Evolutionary conservation across 1,284 basidiomycete genomes (phyloP).

Genomic region (Marasmius oreades): DNA sequence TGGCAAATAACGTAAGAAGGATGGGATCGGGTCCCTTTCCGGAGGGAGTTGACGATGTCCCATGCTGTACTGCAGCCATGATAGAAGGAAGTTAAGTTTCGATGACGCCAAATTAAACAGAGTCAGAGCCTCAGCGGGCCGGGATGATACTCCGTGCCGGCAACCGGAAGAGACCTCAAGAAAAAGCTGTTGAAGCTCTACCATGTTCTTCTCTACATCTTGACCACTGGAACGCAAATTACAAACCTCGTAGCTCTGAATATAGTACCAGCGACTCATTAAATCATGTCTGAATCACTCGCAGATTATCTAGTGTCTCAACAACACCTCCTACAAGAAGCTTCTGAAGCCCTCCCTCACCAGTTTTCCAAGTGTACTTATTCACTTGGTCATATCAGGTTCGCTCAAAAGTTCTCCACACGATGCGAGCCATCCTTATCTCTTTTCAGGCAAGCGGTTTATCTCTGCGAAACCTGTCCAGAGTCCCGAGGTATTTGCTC

Average conservation of each 20-base stretch:
- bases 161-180: no score
- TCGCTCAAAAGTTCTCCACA: background rate
- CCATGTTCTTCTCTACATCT: no score
- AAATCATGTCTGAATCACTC: constrained; percentile 26
- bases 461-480: constrained; percentile 71
- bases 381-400: constrained; percentile 53
- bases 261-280: no score
- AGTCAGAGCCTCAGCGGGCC: no score
- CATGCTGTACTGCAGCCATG: no score
- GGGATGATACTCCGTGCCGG: no score
- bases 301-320: constrained; percentile 57
- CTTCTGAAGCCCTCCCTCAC: constrained; percentile 70
- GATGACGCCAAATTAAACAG: no score
- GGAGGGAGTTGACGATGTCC: background rate
- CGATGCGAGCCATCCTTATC: background rate
- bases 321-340: constrained; percentile 58
- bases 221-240: no score
- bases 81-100: no score
- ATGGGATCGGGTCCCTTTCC: constrained; percentile 73
- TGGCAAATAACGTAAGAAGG: constrained; percentile 84
- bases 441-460: constrained; percentile 63
- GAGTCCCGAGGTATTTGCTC: constrained; percentile 60
- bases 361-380: constrained; percentile 74
- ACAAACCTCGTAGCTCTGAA: no score
- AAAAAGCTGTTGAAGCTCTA: no score